A percentile compares a stretch with the other conserved stretches of the same genome.
Evolutionary conservation across 352 stramenopile species (phyloP).

Genomic region (Achlya hypogyna): DNA sequence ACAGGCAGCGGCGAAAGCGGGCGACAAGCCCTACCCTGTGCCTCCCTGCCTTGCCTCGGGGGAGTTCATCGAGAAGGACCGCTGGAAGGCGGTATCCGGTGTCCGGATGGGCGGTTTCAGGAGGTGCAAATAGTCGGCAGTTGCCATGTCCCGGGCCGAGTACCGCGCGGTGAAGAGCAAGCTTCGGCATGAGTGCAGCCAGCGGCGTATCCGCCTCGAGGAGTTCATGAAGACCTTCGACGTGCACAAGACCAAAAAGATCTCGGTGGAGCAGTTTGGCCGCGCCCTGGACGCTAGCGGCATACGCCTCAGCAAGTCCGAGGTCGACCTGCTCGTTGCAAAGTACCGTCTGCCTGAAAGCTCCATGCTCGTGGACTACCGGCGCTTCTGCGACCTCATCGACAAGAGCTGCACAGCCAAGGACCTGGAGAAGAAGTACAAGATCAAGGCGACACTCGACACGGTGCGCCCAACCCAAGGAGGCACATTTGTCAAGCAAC

Average conservation of each 20-base stretch:
- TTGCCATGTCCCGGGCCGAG: slow-evolving; percentile 26
- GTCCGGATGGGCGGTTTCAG: no score
- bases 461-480: slow-evolving; percentile 22
- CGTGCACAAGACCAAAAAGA: slow-evolving; percentile 75
- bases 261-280: slow-evolving; percentile 71
- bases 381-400: slow-evolving; percentile 74
- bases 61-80: no score
- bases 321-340: slow-evolving; percentile 44
- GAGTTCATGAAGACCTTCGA: slow-evolving; percentile 87
- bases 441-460: slow-evolving; percentile 29
- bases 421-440: slow-evolving; percentile 53
- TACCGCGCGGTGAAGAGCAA: slow-evolving; percentile 77
- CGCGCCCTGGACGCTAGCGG: slow-evolving; percentile 68
- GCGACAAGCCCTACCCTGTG: no score
- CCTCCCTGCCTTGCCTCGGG: no score
- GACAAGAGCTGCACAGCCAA: slow-evolving; percentile 80
- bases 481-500: neutral
- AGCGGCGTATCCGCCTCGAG: slow-evolving; percentile 70
- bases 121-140: no score
- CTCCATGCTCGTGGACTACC: slow-evolving; percentile 62
- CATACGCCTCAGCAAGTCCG: slow-evolving; percentile 39
- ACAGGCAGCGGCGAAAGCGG: no score
- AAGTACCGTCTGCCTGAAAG: slow-evolving; percentile 64
- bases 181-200: slow-evolving; percentile 68
- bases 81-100: no score